Evolutionary conservation across 768 basidiomycete species (phyloP), one percentile per base, ranked within the genome.

Genomic region (Lentinus brumalis): DNA sequence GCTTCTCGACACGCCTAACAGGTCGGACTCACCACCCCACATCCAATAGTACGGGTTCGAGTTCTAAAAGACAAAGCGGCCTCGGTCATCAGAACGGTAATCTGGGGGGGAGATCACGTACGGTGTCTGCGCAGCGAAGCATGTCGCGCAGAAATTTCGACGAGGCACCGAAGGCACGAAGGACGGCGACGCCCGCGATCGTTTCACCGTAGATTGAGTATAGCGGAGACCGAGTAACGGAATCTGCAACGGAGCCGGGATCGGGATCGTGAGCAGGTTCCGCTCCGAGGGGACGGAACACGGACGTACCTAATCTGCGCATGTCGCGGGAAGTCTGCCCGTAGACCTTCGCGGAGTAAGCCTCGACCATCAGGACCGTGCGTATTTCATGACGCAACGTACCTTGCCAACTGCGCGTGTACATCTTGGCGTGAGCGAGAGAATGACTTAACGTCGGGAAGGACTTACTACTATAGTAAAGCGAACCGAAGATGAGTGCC

Each of bases 321-420:
- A 93, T 87, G 71, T 93, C 92, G 57, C 95, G 81, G 14, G 92
- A 91, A 0, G 92, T 92, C 74, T 94, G 94, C 41, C 91, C 88
- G 62, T 91, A 93, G n/a, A 82, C 74, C 66, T 77, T 73, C 51
- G 42, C 47, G 56, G 47, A 89, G 74, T 50, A 89, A 80, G 62
- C 89, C 82, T 87, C 92, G 87, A 70, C 92, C 91, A 80, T 11
- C 90, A 90, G 1, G 92, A 91, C 73, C 93, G 92, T 46, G 90
- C 87, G 63, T 90, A 92, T 35, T 80, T 70, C 64, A 76, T 75
- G 29, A 75, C 74, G 53, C 26, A 45, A 55, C 50, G 14, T 21
- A 83, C 74, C 65, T 76, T 80, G 54, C 77, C 76, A 61, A 78
- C 76, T 75, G 77, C 9, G 21, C 73, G 78, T 78, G 26, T 76